Conservation (phyloP, 768 basidiomycete species). For the Naganishia vaughanmartiniae region DNA sequence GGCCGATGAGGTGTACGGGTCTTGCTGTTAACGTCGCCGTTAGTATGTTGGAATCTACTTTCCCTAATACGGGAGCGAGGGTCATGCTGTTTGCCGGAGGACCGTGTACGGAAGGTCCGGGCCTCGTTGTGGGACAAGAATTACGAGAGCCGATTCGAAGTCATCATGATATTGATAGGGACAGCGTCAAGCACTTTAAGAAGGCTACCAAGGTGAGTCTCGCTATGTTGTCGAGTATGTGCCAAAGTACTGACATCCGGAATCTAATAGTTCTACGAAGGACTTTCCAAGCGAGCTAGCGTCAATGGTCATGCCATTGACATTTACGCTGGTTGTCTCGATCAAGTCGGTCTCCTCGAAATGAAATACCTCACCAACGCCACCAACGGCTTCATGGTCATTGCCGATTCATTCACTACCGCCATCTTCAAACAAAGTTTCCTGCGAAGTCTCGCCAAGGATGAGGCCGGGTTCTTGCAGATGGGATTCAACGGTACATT, state of each 20-base stretch:
- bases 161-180: conserved; percentile 97
- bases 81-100: conserved; percentile 97
- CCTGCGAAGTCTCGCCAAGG: conserved; percentile 86
- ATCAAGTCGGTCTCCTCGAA: conserved; percentile 94
- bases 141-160: conserved; percentile 95
- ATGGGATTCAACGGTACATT: conserved; percentile 99
- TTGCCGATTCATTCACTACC: conserved; percentile 94
- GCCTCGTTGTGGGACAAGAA: conserved; percentile 92
- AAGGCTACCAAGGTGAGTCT: conserved; percentile 80
- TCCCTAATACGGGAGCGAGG: conserved; percentile 90
- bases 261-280: conserved; percentile 80
- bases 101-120: conserved; percentile 92
- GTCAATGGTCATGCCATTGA: conserved; percentile 94
- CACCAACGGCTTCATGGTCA: conserved; percentile 92
- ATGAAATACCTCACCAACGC: conserved; percentile 95
- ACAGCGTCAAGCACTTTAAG: conserved; percentile 95
- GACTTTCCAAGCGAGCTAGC: conserved; percentile 83
- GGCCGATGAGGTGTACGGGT: conserved; percentile 89
- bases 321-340: conserved; percentile 92
- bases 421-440: conserved; percentile 99
- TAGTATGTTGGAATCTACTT: conserved; percentile 87
- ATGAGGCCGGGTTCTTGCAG: conserved; percentile 81
- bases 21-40: conserved; percentile 91
- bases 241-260: conserved; percentile 16
- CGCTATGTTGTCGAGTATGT: neutral